These are phyloP conservation scores for Colletotrichum viniferum DNA, from an alignment of 2,329 filamentous ascomycete species.

Conservation along the genomic window DNA sequence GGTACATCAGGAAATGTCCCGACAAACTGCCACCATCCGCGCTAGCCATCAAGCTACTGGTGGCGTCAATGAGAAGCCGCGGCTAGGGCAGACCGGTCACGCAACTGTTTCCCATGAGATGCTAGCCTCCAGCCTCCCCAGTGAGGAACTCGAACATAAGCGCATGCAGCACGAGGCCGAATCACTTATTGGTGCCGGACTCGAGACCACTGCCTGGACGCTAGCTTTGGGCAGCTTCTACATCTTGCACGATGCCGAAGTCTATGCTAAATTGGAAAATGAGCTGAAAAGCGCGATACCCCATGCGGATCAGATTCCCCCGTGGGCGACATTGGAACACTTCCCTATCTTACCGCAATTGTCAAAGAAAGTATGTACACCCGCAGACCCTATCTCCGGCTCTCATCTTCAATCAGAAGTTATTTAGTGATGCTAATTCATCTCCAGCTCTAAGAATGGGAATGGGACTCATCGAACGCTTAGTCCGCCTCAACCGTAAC, in stretches of 20 bases:
- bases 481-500: slow-evolving; percentile 41
- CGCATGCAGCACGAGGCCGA: neutral
- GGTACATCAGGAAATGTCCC: neutral
- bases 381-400: neutral
- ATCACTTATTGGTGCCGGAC: neutral
- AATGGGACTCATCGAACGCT: slow-evolving; percentile 24
- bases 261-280: neutral
- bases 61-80: neutral
- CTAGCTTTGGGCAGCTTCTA: neutral
- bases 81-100: neutral
- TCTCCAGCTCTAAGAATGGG: neutral
- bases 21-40: neutral
- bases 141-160: neutral
- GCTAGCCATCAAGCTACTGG: neutral
- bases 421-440: neutral
- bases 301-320: neutral
- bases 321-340: neutral
- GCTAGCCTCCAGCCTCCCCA: neutral
- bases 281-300: neutral
- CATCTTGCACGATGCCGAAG: neutral
- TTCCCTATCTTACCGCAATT: neutral
- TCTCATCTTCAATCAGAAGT: too few relatives aligned
- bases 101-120: neutral
- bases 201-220: neutral
- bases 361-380: neutral